Evolutionary conservation across 148 eudicot genomes (phyloP).

Genomic region (Camellia sinensis): DNA sequence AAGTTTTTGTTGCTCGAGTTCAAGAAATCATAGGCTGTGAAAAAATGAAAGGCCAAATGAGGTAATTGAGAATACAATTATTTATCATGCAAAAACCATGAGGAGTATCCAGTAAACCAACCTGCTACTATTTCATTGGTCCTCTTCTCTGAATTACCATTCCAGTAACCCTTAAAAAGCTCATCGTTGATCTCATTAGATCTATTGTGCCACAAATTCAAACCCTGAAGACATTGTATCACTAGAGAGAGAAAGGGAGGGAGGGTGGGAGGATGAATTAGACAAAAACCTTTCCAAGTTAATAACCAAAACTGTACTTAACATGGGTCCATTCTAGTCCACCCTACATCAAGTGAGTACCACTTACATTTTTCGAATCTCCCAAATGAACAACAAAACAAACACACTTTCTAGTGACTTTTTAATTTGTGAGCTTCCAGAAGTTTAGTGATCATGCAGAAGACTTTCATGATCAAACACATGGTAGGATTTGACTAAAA

Average conservation of each 20-base stretch:
- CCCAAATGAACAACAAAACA: not conserved
- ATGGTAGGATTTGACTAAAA: not conserved
- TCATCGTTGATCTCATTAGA: constrained; percentile 69
- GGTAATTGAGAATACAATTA: not conserved
- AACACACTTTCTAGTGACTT: too few species aligned
- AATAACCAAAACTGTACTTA: not conserved
- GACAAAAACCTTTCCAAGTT: not conserved
- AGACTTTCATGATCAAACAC: not conserved
- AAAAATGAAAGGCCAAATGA: not conserved
- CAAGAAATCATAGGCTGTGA: constrained; percentile 81
- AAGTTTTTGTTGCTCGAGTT: constrained; percentile 52
- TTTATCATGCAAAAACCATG: not conserved
- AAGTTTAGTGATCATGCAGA: not conserved
- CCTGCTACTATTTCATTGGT: constrained; percentile 78
- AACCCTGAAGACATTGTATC: constrained; percentile 58
- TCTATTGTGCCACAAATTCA: constrained; percentile 76
- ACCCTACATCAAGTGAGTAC: not conserved
- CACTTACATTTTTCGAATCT: not conserved
- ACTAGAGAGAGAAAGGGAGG: constrained; percentile 34
- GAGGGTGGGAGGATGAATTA: not conserved
- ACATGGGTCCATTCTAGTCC: too few species aligned
- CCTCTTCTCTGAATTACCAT: constrained; percentile 46
- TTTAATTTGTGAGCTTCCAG: too few species aligned
- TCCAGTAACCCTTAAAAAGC: constrained; percentile 64
- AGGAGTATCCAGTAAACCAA: constrained; percentile 16